These are phyloP conservation scores for Eucalyptus viminalis DNA, from an alignment of 345 rosid species.

Conservation along the genomic window DNA sequence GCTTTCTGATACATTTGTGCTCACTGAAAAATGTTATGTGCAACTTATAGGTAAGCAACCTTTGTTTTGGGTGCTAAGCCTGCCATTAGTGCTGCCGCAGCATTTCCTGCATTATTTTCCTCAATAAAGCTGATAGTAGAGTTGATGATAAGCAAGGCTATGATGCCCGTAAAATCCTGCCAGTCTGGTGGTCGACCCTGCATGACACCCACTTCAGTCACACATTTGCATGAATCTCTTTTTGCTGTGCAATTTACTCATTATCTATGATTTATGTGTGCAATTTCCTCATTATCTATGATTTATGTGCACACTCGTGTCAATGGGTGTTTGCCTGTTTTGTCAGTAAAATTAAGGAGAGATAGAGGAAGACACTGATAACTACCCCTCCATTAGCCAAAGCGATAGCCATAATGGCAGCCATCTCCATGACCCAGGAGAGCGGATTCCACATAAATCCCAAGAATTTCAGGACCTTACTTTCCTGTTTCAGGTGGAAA, in stretches of 20 bases:
- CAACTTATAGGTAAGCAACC: conserved; percentile 2
- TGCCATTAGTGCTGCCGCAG: conserved; percentile 76
- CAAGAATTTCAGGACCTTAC: conserved; percentile 57
- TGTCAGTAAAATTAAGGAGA: not conserved
- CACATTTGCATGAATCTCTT: not conserved
- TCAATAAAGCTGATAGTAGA: conserved; percentile 78
- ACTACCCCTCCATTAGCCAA: conserved; percentile 77
- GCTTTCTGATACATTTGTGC: not conserved
- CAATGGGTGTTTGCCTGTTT: not conserved
- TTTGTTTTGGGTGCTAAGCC: conserved; percentile 73
- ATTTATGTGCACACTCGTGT: not conserved
- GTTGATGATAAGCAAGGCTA: conserved; percentile 56
- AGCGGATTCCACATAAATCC: conserved; percentile 96
- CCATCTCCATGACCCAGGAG: conserved; percentile 90
- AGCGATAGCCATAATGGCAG: conserved; percentile 82
- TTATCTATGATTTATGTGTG: not conserved
- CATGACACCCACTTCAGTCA: not conserved
- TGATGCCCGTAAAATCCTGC: conserved; percentile 78
- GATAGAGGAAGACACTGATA: not conserved
- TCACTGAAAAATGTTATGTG: not conserved
- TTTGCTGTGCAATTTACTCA: not conserved
- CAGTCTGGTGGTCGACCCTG: conserved; percentile 87
- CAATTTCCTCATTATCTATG: not conserved
- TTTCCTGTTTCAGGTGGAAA: conserved; percentile 33
- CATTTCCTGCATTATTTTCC: conserved; percentile 86